Percentiles rank a stretch among this genome's conserved stretches.
These are phyloP conservation scores for Casuarina glauca DNA, from an alignment of 306 rosid species.

Conservation along the genomic window DNA sequence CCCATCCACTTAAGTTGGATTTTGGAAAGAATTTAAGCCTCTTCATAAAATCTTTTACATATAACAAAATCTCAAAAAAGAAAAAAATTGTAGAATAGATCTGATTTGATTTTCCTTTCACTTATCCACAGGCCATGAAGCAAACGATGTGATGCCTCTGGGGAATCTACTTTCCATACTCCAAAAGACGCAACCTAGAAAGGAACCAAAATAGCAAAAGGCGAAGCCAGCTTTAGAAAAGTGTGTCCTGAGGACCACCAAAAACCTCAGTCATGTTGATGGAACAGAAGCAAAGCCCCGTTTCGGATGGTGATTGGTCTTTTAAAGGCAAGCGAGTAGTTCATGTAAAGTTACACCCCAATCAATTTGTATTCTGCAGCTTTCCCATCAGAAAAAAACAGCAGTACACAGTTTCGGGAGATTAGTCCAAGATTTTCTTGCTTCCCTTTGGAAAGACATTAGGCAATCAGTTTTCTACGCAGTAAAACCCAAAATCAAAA, in stretches of 20 bases:
- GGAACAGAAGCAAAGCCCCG: background rate
- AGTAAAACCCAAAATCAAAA: no score
- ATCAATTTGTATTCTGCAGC: background rate
- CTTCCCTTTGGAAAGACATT: background rate
- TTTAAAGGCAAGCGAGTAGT: background rate
- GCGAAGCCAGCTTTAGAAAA: background rate
- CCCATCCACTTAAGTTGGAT: no score
- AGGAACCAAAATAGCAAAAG: background rate
- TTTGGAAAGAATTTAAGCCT: no score
- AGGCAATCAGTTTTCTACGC: no score
- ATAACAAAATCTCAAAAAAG: no score
- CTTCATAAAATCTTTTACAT: no score
- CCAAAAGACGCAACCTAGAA: background rate
- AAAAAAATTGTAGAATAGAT: no score
- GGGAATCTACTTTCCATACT: background rate
- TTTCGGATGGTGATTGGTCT: background rate
- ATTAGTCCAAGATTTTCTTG: background rate
- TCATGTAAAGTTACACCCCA: background rate
- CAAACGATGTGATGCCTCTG: no score
- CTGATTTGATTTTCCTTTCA: no score
- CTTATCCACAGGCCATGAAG: no score
- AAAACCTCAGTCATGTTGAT: background rate
- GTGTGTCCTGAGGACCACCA: background rate
- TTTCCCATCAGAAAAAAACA: background rate
- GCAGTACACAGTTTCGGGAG: background rate